phyloP scores from a whole-genome alignment of 208 protist genomes.

The Trypanosoma conorhini region DNA sequence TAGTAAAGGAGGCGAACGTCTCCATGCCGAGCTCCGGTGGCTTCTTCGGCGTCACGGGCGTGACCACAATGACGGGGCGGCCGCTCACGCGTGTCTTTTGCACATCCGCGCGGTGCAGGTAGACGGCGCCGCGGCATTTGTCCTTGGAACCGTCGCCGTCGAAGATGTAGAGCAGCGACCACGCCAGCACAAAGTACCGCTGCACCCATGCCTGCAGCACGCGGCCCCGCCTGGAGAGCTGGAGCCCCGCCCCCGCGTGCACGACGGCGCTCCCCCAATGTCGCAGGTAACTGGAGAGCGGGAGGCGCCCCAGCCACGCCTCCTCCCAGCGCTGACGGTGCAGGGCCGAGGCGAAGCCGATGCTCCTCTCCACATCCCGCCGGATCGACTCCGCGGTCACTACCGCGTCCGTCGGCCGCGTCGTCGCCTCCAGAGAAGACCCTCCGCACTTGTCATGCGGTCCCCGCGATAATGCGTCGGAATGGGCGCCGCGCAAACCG shows the following conservation, averaged over 20 bases:
- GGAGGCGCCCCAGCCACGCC: constrained; percentile 6
- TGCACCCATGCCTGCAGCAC: constrained; percentile 6
- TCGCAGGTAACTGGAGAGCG: constrained; percentile 1
- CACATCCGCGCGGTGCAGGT: constrained; percentile 13
- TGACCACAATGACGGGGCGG: neutral
- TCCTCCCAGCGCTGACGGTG: constrained; percentile 12
- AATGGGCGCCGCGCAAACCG: neutral
- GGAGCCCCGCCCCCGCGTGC: neutral
- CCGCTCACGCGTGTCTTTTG: neutral
- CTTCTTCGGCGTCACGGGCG: constrained; percentile 5
- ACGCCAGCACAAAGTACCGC: constrained; percentile 15
- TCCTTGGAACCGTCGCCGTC: neutral
- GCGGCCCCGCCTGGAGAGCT: neutral
- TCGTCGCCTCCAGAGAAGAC: neutral
- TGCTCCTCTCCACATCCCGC: neutral
- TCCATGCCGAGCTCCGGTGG: neutral
- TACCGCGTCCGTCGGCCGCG: neutral
- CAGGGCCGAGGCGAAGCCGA: neutral
- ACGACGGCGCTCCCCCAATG: constrained; percentile 1
- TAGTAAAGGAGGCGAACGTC: constrained; percentile 3
- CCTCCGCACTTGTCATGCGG: neutral
- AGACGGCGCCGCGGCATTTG: constrained; percentile 9
- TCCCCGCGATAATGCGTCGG: neutral
- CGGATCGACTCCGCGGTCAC: neutral
- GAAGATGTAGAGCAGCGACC: constrained; percentile 16